A percentile compares a stretch with the other conserved stretches of the same genome.
phyloP scores from a whole-genome alignment of 495 filamentous ascomycete genomes.

The Letharia columbiana region DNA sequence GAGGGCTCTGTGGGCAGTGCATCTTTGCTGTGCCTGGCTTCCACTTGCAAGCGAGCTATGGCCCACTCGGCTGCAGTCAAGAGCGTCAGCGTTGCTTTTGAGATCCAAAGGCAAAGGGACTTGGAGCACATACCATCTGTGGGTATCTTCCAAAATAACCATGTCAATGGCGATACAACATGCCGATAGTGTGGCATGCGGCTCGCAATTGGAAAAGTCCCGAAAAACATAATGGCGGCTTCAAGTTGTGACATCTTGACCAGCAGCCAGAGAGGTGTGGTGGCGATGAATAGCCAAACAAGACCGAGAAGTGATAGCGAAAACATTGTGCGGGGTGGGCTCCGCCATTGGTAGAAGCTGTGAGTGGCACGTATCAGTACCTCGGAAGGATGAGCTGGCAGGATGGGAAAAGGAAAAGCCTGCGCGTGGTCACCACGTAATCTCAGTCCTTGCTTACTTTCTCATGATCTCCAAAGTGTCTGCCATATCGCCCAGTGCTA shows the following conservation, averaged over 20 bases:
- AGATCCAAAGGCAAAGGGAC: not conserved
- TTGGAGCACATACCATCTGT: constrained; percentile 23
- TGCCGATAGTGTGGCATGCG: constrained; percentile 32
- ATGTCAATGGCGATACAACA: constrained; percentile 31
- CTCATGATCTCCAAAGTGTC: not conserved
- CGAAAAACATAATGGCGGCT: constrained; percentile 31
- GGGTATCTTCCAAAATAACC: constrained; percentile 33
- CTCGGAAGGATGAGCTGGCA: not conserved
- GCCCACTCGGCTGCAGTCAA: constrained; percentile 23
- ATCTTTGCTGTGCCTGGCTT: constrained; percentile 13
- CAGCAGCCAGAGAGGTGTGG: constrained; percentile 23
- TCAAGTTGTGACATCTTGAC: constrained; percentile 27
- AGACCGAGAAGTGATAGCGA: constrained; percentile 27
- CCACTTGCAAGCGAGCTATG: constrained; percentile 25
- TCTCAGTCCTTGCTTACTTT: not conserved
- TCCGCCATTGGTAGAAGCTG: constrained; percentile 37
- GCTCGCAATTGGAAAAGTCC: constrained; percentile 31
- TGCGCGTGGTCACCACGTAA: not conserved
- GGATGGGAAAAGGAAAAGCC: not conserved
- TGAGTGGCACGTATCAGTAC: constrained; percentile 6
- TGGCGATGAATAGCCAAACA: constrained; percentile 21
- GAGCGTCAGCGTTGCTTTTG: not conserved
- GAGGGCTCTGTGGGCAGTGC: not conserved
- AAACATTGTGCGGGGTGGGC: constrained; percentile 26
- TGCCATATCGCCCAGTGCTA: constrained; percentile 31